Conservation (phyloP, 495 filamentous ascomycete species). For the Podospora tetraspora region DNA sequence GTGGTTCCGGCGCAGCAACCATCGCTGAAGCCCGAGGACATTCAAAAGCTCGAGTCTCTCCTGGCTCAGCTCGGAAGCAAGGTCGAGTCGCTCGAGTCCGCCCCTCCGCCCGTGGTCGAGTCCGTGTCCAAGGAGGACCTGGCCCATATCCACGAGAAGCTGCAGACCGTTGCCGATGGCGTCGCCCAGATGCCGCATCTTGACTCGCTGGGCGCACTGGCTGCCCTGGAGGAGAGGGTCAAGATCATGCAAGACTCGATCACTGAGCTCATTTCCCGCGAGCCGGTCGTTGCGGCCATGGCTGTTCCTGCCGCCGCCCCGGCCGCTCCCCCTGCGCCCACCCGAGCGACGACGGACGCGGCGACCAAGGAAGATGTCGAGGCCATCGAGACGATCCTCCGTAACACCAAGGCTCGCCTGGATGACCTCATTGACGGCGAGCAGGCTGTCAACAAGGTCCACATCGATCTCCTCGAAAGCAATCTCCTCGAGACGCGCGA, state of each 20-base stretch:
- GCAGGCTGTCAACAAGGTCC: constrained; percentile 60
- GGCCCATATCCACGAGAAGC: constrained; percentile 35
- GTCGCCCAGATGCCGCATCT: constrained; percentile 52
- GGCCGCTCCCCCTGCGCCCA: constrained; percentile 20
- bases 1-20: constrained; percentile 37
- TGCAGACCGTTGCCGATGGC: constrained; percentile 51
- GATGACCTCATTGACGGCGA: constrained; percentile 69
- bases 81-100: constrained; percentile 70
- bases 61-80: constrained; percentile 78
- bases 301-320: neutral
- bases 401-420: constrained; percentile 75
- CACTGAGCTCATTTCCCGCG: constrained; percentile 23
- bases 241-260: constrained; percentile 37
- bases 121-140: constrained; percentile 43
- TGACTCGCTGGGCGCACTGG: constrained; percentile 26
- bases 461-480: constrained; percentile 67
- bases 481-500: constrained; percentile 68
- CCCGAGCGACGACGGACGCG: constrained; percentile 23
- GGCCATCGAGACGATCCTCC: constrained; percentile 81
- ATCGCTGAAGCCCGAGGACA: constrained; percentile 55
- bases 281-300: constrained; percentile 12
- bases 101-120: constrained; percentile 40
- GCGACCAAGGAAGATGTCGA: constrained; percentile 71
- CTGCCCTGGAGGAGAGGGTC: constrained; percentile 22
- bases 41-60: constrained; percentile 76